Conservation (phyloP, 257 asterid species). For the Solanum tacnaense region DNA sequence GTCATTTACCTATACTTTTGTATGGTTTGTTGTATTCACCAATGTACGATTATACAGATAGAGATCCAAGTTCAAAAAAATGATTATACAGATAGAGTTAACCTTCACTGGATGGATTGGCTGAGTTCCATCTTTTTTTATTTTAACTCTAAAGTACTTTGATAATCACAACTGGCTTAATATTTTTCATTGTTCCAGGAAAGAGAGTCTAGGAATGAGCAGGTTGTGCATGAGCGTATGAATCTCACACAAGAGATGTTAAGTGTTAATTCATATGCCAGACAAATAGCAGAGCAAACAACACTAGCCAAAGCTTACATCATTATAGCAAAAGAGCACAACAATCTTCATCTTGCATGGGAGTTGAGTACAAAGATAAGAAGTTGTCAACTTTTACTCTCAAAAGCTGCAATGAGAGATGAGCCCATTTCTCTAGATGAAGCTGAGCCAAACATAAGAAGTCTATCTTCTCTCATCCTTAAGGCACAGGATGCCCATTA, state of each 20-base stretch:
- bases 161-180: background rate
- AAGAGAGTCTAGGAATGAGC: conserved; percentile 36
- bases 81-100: background rate
- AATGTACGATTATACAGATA: background rate
- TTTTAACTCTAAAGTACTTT: background rate
- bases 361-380: conserved; percentile 69
- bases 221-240: conserved; percentile 24
- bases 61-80: background rate
- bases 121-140: background rate
- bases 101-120: background rate
- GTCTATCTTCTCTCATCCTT: conserved; percentile 67
- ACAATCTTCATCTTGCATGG: conserved; percentile 83
- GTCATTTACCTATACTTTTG: background rate
- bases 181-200: conserved; percentile 33
- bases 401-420: conserved; percentile 74
- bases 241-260: conserved; percentile 52
- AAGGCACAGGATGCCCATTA: conserved; percentile 78
- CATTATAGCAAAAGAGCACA: conserved; percentile 74
- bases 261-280: conserved; percentile 61
- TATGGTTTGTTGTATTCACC: background rate
- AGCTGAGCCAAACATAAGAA: conserved; percentile 66
- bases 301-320: conserved; percentile 86
- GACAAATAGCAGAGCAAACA: conserved; percentile 83
- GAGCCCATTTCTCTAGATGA: conserved; percentile 66
- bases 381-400: conserved; percentile 66